phyloP scores from a whole-genome alignment of 2,329 filamentous ascomycete genomes.

The Zymoseptoria tritici region DNA sequence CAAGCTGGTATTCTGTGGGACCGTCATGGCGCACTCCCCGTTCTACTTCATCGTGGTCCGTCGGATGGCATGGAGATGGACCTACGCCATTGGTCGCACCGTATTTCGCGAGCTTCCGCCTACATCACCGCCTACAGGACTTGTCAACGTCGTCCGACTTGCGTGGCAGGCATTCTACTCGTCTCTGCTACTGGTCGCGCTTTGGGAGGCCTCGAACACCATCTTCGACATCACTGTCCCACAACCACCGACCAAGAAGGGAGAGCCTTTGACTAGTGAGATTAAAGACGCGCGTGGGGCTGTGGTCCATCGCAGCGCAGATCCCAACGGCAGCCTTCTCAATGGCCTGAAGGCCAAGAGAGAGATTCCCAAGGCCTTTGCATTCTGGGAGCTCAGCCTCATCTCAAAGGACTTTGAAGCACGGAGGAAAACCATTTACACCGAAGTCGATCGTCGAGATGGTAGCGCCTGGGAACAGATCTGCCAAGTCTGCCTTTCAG shows the following conservation, averaged over 20 bases:
- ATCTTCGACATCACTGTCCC: constrained; percentile 76
- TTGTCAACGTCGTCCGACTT: constrained; percentile 29
- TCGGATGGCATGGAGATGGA: constrained; percentile 58
- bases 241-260: constrained; percentile 74
- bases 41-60: constrained; percentile 60
- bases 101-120: constrained; percentile 67
- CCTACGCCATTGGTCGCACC: constrained; percentile 61
- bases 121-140: constrained; percentile 52
- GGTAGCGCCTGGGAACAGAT: constrained; percentile 78
- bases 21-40: constrained; percentile 26
- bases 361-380: constrained; percentile 69
- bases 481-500: constrained; percentile 58
- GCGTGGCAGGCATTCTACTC: constrained; percentile 39
- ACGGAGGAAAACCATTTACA: constrained; percentile 75
- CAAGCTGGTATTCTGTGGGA: constrained; percentile 13
- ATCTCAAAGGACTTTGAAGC: constrained; percentile 68
- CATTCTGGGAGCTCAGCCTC: constrained; percentile 81
- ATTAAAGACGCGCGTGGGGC: constrained; percentile 48
- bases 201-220: constrained; percentile 72
- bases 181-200: constrained; percentile 57
- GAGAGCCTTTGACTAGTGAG: constrained; percentile 72
- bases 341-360: constrained; percentile 80
- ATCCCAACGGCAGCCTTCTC: constrained; percentile 83
- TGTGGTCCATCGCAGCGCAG: constrained; percentile 33
- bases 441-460: constrained; percentile 73